Evolutionary conservation across 208 protist species (phyloP).

Genomic region (Crithidia bombi): DNA sequence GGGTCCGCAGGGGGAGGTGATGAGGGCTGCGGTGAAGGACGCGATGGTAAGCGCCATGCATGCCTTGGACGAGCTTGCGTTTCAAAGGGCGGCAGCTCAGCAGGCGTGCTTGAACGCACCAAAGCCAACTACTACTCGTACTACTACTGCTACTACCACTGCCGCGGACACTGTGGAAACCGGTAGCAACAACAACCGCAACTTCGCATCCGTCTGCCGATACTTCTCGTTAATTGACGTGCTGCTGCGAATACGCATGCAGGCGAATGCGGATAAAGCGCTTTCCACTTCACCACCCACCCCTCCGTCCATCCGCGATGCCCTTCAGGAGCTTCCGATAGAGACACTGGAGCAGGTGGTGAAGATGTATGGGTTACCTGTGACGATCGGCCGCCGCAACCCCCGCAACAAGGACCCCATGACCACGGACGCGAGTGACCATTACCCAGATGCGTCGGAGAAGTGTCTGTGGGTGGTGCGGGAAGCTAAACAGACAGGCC

Average conservation of each 20-base stretch:
- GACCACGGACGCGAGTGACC: too few species aligned
- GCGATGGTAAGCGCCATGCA: background rate
- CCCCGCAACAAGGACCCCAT: background rate
- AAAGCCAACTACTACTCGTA: too few species aligned
- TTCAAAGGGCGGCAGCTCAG: background rate
- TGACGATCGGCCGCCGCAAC: constrained; percentile 4
- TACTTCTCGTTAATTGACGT: constrained; percentile 10
- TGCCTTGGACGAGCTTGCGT: background rate
- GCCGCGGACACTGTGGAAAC: background rate
- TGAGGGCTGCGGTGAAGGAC: background rate
- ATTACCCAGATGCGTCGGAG: constrained; percentile 10
- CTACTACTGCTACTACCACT: background rate
- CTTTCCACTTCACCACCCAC: background rate
- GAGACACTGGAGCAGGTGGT: constrained; percentile 23
- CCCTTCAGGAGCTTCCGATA: constrained; percentile 5
- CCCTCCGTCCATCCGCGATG: background rate
- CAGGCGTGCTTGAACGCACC: background rate
- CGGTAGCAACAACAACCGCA: background rate
- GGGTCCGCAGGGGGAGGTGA: background rate
- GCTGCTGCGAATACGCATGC: background rate
- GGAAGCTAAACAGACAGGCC: background rate
- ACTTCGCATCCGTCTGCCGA: background rate
- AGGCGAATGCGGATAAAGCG: background rate
- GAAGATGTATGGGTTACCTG: constrained; percentile 17
- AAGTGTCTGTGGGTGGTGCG: constrained; percentile 31